Percentiles rank a stretch among this genome's conserved stretches.
Conservation (phyloP, 2,329 filamentous ascomycete genomes). For the Escovopsis weberi region DNA sequence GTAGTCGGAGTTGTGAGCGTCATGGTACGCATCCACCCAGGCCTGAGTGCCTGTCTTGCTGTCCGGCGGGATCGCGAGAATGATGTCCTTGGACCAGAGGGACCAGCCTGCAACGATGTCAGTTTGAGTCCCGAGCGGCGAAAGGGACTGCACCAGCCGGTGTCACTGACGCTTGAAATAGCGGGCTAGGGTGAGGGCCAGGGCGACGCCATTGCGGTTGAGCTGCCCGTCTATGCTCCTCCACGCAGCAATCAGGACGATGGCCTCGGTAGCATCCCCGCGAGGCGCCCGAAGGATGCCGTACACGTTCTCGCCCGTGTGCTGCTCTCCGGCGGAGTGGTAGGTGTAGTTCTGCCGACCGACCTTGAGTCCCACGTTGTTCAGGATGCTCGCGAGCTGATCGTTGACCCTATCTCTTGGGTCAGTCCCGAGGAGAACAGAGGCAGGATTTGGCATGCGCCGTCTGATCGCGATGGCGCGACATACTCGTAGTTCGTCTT, state of each 20-base stretch:
- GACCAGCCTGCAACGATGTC: constrained; percentile 56
- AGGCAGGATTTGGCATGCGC: background rate
- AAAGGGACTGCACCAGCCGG: background rate
- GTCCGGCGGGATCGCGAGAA: constrained; percentile 78
- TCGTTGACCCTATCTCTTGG: constrained; percentile 40
- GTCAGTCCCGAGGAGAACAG: background rate
- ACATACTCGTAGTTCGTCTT: constrained; percentile 39
- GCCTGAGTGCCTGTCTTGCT: constrained; percentile 83
- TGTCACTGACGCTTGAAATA: constrained; percentile 67
- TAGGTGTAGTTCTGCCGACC: constrained; percentile 83
- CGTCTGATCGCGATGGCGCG: background rate
- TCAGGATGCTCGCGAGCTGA: constrained; percentile 61
- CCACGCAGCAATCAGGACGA: constrained; percentile 86
- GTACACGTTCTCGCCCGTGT: constrained; percentile 80
- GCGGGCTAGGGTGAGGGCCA: constrained; percentile 73
- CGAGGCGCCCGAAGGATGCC: constrained; percentile 84
- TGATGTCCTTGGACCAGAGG: constrained; percentile 97
- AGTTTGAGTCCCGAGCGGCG: constrained; percentile 5
- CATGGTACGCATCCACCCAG: constrained; percentile 96
- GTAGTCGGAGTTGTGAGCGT: constrained; percentile 57
- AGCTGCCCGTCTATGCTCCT: constrained; percentile 62
- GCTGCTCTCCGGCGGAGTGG: constrained; percentile 56
- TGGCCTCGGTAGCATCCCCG: constrained; percentile 91
- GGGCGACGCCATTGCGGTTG: constrained; percentile 76
- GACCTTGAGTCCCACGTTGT: constrained; percentile 69